Evolutionary conservation across 73 alveolate species (phyloP).

Genomic region (Durusdinium trenchii): DNA sequence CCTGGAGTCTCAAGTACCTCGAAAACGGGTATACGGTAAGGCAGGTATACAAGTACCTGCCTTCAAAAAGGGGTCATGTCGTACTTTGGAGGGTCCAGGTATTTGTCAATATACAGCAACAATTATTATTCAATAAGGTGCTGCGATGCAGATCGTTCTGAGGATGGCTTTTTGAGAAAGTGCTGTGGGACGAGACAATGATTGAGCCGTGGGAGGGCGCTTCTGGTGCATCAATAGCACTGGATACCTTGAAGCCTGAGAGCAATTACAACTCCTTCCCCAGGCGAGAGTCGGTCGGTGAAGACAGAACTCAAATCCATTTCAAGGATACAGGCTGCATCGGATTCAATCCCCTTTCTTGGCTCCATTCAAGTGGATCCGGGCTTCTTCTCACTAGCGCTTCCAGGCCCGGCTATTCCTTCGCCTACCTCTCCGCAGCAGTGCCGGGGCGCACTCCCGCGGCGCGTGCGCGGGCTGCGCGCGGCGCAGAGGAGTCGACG

Average conservation of each 20-base stretch:
- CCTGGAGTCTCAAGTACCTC: no score
- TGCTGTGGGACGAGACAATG: constrained; percentile 75
- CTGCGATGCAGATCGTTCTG: no score
- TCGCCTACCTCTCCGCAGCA: constrained; percentile 69
- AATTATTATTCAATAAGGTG: no score
- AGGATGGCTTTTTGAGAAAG: constrained; percentile 90
- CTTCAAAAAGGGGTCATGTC: no score
- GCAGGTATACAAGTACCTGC: no score
- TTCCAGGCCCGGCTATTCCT: constrained; percentile 89
- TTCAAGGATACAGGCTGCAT: not conserved
- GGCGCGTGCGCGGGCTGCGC: not conserved
- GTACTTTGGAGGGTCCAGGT: no score
- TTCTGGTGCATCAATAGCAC: not conserved
- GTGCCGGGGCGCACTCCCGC: constrained; percentile 50
- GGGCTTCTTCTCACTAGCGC: not conserved
- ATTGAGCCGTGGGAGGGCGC: constrained; percentile 8
- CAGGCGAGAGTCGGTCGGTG: not conserved
- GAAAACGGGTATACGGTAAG: no score
- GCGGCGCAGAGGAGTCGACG: constrained; percentile 3
- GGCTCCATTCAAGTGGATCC: not conserved
- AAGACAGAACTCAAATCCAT: not conserved
- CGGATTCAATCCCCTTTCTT: no score
- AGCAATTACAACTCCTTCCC: constrained; percentile 48
- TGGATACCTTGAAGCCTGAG: constrained; percentile 30
- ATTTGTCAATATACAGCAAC: no score